Base-by-base conservation (phyloP, 2,329 filamentous ascomycete species). In the Grosmannia clavigera region DNA sequence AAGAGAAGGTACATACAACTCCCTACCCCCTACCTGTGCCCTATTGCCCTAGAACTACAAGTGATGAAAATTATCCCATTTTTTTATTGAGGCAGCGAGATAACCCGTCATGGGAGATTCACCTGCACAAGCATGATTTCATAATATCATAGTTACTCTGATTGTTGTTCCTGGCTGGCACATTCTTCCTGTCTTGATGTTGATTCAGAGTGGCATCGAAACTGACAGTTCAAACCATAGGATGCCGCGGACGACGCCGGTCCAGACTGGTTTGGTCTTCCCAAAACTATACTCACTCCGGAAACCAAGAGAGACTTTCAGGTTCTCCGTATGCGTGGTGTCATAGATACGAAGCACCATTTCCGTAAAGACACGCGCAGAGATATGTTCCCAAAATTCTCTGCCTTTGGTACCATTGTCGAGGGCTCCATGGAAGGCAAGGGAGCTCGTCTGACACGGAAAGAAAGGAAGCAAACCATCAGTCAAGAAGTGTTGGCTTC, bases 401-500 rank as follows among this genome's bases (percentile, higher is more conserved):
- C 88, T 25, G 90, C 95, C 67, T 83, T 96, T 33, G 94, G 92
- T 61, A 92, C 89, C 6, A 83, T 99, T 62, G 81, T 96, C 60
- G 87, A 95, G 68, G 92, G 92, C 1, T 86, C 91, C 1, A 92
- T 90, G 1, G 92, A 97, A 69, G 96, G 86, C 74, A 90, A 86
- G 76, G 92, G 81, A 68, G 82, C 84, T 25, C 84, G 92, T 60
- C 79, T 97, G 63, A 84, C 86, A 60, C 92, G 91, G 72, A 95
- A 90, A 74, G 89, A 97, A 66, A 83, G 90, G 66, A 95, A 95
- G 76, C 82, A 81, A 67, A 96, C 88, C 0, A 84, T 99, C 60
- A 83, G 94, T 1, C 90, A 95, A 64, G 91, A 96, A 70, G 82
- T 94, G 3, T 76, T 96, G 66, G 82, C 84, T 29, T 76, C 80